Conservation (phyloP, 2,329 filamentous ascomycete species). For the Sarocladiaceae sp. region DNA sequence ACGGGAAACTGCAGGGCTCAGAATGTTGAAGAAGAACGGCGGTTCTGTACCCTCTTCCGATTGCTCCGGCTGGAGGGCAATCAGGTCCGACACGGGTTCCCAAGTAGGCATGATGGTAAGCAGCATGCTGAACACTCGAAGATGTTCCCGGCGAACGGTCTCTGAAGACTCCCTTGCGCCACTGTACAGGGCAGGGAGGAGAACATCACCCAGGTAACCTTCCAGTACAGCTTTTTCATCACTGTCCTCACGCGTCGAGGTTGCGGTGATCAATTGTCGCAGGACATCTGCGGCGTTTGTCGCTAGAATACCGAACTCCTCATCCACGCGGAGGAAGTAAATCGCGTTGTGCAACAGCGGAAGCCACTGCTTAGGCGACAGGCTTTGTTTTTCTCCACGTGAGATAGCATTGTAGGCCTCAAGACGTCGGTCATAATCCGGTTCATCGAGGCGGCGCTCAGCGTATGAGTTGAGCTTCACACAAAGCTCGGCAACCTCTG, state of each 20-base stretch:
- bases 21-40: constrained; percentile 88
- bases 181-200: constrained; percentile 72
- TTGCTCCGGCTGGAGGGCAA: constrained; percentile 55
- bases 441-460: constrained; percentile 69
- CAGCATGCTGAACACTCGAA: constrained; percentile 75
- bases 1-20: constrained; percentile 84
- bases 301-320: constrained; percentile 80
- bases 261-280: constrained; percentile 69
- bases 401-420: constrained; percentile 72
- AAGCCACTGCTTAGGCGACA: constrained; percentile 76
- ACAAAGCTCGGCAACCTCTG: constrained; percentile 66
- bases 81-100: constrained; percentile 69
- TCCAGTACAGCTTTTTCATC: constrained; percentile 45
- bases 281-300: constrained; percentile 78
- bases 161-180: constrained; percentile 78
- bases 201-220: constrained; percentile 54
- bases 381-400: constrained; percentile 48
- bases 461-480: constrained; percentile 77
- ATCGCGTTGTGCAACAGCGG: constrained; percentile 86
- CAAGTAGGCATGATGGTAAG: constrained; percentile 67
- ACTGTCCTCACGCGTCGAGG: constrained; percentile 37
- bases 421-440: constrained; percentile 81
- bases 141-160: constrained; percentile 76
- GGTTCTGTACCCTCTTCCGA: constrained; percentile 61
- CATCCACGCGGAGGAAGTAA: constrained; percentile 79